phyloP scores from a whole-genome alignment of 768 basidiomycete genomes.

The Mycena galopus region DNA sequence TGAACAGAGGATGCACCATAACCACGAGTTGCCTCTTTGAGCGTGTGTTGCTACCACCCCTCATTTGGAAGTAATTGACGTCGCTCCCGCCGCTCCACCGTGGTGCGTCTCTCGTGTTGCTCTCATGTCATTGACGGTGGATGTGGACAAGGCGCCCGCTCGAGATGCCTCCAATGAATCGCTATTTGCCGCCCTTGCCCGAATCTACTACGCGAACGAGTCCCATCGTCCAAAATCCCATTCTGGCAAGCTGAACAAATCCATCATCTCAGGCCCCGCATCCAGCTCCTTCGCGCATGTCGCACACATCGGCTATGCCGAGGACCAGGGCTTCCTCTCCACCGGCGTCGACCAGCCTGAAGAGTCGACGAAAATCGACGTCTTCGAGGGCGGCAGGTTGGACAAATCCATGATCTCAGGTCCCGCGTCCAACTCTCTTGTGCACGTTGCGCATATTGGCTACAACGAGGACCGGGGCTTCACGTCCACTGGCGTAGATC shows the following conservation, averaged over 20 bases:
- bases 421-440: slow-evolving; percentile 83
- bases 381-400: slow-evolving; percentile 84
- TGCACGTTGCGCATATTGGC: slow-evolving; percentile 95
- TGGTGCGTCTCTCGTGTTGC: neutral
- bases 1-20: too few relatives aligned
- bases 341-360: slow-evolving; percentile 87
- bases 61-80: too few relatives aligned
- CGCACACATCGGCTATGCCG: slow-evolving; percentile 95
- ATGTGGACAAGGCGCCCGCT: slow-evolving; percentile 75
- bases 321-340: slow-evolving; percentile 87
- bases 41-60: too few relatives aligned
- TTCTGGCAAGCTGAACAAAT: slow-evolving; percentile 91
- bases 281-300: slow-evolving; percentile 87
- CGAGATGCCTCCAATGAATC: slow-evolving; percentile 78
- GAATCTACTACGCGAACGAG: slow-evolving; percentile 91
- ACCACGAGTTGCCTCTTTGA: neutral
- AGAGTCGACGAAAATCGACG: slow-evolving; percentile 73
- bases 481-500: slow-evolving; percentile 88
- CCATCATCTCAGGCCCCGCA: slow-evolving; percentile 88
- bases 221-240: slow-evolving; percentile 76
- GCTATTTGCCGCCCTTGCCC: slow-evolving; percentile 80
- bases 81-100: too few relatives aligned
- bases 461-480: slow-evolving; percentile 91
- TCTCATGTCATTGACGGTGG: slow-evolving; percentile 82
- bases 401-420: slow-evolving; percentile 94